Evolutionary conservation across 257 asterid genomes (phyloP), one percentile per base, ranked within the genome.

Genomic region (Cruciata laevipes): DNA sequence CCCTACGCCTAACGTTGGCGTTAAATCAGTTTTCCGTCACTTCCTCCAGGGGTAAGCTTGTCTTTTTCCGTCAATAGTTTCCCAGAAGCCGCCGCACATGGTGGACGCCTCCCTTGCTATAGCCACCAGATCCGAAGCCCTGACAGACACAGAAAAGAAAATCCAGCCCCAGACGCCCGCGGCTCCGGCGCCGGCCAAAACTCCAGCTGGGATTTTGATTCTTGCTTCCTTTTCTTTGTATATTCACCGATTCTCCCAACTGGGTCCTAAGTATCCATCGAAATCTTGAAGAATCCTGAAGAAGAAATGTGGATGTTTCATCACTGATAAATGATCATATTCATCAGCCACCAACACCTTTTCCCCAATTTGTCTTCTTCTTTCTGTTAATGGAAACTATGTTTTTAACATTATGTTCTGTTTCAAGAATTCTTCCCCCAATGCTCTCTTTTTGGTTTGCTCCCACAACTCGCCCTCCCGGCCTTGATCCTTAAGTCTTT

Each of bases 381-480:
- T 13, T 70, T 70, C 64, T 13, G 38, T 53, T 81, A 18, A 77
- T 80, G 80, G 82, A 78, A 72, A 69, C 18, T 72, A 77, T 74
- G 82, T 60, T 52, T 74, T 53, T 63, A 73, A 58, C 67, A 70
- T 70, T 65, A 61, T 73, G 73, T 85, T 77, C 88, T 70, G 53
- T 69, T 40, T 71, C 78, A 49, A 51, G 73, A 52, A 72, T 70
- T 69, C 77, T 73, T 63, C 83, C 88, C 1, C 85, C 80, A 71
- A 79, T 86, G 83, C 84, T 89, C 37, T 83, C 95, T 70, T 87
- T 83, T 8, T 89, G 93, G 91, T 91, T 86, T 78, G 95, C 96
- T 61, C 95, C 87, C 37, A 87, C 94, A 71, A 84, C 94, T 51
- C 96, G 85, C 70, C 98, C 98, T 65, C 98, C 98, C 20, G 98